Base-by-base conservation (phyloP, 1,139 yeast species). In the Blastobotrys petasosporus region DNA sequence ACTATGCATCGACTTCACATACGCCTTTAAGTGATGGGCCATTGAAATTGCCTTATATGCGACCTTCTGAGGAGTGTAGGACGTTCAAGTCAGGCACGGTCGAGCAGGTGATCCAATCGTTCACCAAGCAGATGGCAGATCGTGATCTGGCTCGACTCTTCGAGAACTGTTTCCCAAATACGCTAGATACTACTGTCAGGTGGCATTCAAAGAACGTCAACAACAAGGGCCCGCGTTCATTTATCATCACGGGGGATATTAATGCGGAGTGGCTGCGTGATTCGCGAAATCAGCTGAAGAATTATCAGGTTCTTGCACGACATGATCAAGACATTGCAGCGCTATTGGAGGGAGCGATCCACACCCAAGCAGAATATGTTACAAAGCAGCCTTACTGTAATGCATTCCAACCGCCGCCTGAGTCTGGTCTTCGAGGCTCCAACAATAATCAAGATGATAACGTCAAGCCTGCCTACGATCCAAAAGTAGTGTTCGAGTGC, bases 241-340 rank as follows among this genome's bases (percentile, higher is more conserved):
- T 86, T 62, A 76, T 86, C 1, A 92, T 86, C 32, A 86, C 95
- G 0, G 95, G 95, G 3, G 94, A 85, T 56, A 66, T 66, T 46
- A 88, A 85, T 61, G 95, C 95, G 1, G 94, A 85, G 62, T 86
- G 95, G 79, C 67, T 86, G 35, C 67, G 95, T 41, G 95, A 86
- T 64, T 81, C 94, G 1, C 85, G 94, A 0, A 69, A 90, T 55
- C 95, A 86, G 59, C 68, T 86, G 47, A 75, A 85, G 1, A 85
- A 83, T 2, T 86, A 85, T 60, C 82, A 82, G 54, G 77, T 79
- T 5, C 70, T 85, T 29, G 55, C 58, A 16, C 64, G 77, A 15
- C 66, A 68, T 39, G 90, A 82, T 54, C 53, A 63, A 1, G 54
- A 60, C 2, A 67, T 86, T 46, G 62, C 67, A 50, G 68, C 69